Evolutionary conservation across 2,329 filamentous ascomycete genomes (phyloP), one percentile per base, ranked within the genome.

Genomic region (Sporothrix brunneoviolacea): DNA sequence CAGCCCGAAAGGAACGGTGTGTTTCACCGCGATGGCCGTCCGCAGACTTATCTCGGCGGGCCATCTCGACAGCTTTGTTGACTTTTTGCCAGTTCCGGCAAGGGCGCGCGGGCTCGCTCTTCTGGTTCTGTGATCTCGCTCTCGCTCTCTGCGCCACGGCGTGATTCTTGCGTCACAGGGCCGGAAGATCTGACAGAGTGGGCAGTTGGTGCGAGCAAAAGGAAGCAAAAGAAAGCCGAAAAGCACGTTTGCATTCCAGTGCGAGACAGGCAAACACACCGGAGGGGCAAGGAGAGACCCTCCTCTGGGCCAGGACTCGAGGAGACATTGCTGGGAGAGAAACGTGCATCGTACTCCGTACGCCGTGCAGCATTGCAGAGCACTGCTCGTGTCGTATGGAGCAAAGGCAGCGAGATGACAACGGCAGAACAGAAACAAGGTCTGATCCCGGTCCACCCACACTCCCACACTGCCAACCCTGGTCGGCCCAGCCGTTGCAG

Each of bases 231-330:
- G n/a, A 21, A 36, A 16, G 9, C 28, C 22, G 22, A 30, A 27
- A 15, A n/a, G 37, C 22, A 27, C 10, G 36, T 36, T 37, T 47
- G 37, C 50, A 52, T 52, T 52, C 43, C 43, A 52, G 32, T 32
- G 37, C 24, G 22, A 52, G 43, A 47, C 42, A 51, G 32, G 22
- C 22, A 51, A 51, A 45, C 41, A 46, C 39, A 38, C 41, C 19
- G 33, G 16, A 22, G 33, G 33, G n/a, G 33, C 32, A 35, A 35
- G 12, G 12, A 8, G 32, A 4, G 12, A 8, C 7, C 7, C 12
- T 38, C 16, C 10, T 38, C 13, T 32, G 27, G 18, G n/a, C 46
- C n/a, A 28, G 19, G 45, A 38, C n/a, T 7, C 24, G 33, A 38
- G 28, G 6, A 16, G 16, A 13, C 9, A n/a, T 24, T 22, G 18